phyloP scores from a whole-genome alignment of 2,329 filamentous ascomycete species.

The Chalaropsis thielavioides region DNA sequence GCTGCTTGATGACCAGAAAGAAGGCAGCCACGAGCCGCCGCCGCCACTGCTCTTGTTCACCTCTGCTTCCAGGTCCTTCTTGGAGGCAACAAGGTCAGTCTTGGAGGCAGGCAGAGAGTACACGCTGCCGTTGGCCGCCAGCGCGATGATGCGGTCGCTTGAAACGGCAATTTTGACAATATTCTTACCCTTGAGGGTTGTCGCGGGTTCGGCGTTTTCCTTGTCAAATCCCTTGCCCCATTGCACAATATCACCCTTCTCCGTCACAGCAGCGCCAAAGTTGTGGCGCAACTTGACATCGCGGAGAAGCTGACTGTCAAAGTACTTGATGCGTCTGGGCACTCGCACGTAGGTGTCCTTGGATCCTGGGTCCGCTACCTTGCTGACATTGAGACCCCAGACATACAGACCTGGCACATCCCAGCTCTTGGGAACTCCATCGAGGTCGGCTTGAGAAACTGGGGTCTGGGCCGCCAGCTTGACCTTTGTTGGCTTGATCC shows the following conservation, averaged over 20 bases:
- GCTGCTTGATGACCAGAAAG: slow-evolving; percentile 42
- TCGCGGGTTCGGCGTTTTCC: slow-evolving; percentile 45
- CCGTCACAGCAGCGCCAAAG: slow-evolving; percentile 75
- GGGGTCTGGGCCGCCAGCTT: slow-evolving; percentile 70
- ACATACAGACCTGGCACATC: slow-evolving; percentile 78
- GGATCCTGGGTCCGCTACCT: slow-evolving; percentile 73
- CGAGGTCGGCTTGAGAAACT: slow-evolving; percentile 18
- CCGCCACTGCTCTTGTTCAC: slow-evolving; percentile 24
- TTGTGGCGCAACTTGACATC: slow-evolving; percentile 73
- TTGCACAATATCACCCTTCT: slow-evolving; percentile 77
- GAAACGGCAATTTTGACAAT: slow-evolving; percentile 64
- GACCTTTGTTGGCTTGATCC: slow-evolving; percentile 43
- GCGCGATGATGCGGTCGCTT: slow-evolving; percentile 65
- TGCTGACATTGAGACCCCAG: slow-evolving; percentile 79
- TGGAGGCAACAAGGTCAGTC: slow-evolving; percentile 50
- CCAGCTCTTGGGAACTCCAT: slow-evolving; percentile 41
- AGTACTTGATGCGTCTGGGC: slow-evolving; percentile 63
- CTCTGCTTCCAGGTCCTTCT: slow-evolving; percentile 37
- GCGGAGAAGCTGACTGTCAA: slow-evolving; percentile 68
- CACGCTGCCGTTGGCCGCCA: slow-evolving; percentile 59
- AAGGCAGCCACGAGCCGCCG: slow-evolving; percentile 49
- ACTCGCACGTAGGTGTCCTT: slow-evolving; percentile 64
- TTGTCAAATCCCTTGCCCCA: slow-evolving; percentile 72
- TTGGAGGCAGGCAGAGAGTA: slow-evolving; percentile 73
- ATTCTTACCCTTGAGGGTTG: slow-evolving; percentile 69